Percentiles rank a stretch among this genome's conserved stretches.
phyloP scores from a whole-genome alignment of 257 asterid species.

The Solanum lycopersicoides region DNA sequence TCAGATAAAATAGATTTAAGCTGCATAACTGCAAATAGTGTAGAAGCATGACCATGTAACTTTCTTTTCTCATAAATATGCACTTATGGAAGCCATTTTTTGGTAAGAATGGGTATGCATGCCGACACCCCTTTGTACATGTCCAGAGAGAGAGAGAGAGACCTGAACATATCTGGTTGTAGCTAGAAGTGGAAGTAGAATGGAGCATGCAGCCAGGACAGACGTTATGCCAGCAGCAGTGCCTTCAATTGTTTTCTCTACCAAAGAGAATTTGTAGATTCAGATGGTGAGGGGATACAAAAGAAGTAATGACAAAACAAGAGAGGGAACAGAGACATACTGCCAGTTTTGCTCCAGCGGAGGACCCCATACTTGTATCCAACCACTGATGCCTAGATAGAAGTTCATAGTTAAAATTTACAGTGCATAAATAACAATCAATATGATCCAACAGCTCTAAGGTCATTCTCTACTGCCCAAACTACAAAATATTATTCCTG shows the following conservation, averaged over 20 bases:
- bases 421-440: not conserved
- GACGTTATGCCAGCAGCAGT: slow-evolving; percentile 98
- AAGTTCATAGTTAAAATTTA: not conserved
- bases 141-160: not conserved
- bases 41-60: not conserved
- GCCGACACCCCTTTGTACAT: not conserved
- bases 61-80: not conserved
- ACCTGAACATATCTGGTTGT: slow-evolving; percentile 78
- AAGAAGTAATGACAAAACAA: not conserved
- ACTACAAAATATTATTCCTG: not conserved
- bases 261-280: not conserved
- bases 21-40: not conserved
- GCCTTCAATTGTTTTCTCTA: slow-evolving; percentile 97
- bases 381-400: slow-evolving; percentile 86
- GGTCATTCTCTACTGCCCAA: not conserved
- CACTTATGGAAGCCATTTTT: not conserved
- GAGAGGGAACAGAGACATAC: slow-evolving; percentile 20
- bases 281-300: not conserved
- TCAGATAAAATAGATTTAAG: not conserved
- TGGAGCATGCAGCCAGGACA: slow-evolving; percentile 78
- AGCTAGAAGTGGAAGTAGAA: slow-evolving; percentile 81
- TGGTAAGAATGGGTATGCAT: not conserved
- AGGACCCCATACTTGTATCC: slow-evolving; percentile 98
- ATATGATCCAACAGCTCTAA: not conserved
- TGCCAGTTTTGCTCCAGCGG: slow-evolving; percentile 94